Conservation (phyloP, 352 stramenopile species). For the Plasmopara muralis region DNA sequence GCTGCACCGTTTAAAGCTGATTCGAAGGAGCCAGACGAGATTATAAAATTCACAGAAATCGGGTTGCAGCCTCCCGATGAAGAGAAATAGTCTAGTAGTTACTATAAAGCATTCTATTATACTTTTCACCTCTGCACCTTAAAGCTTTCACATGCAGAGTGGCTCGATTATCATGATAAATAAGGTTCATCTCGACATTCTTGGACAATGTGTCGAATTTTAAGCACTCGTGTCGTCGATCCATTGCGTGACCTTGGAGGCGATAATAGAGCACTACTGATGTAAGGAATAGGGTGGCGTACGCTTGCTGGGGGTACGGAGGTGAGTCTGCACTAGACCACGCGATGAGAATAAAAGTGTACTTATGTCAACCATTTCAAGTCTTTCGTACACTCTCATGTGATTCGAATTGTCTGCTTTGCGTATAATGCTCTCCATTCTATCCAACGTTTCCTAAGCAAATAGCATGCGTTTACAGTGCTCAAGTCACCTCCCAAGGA, state of each 20-base stretch:
- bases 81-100: conserved; percentile 5
- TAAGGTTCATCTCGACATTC: conserved; percentile 65
- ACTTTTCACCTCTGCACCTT: background rate
- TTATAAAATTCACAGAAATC: conserved; percentile 62
- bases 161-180: conserved; percentile 33
- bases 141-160: background rate
- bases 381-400: conserved; percentile 20
- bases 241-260: conserved; percentile 11
- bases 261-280: conserved; percentile 5
- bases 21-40: conserved; percentile 19
- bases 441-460: conserved; percentile 26
- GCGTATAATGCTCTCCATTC: conserved; percentile 36
- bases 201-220: conserved; percentile 67
- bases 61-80: conserved; percentile 44
- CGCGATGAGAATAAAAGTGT: background rate
- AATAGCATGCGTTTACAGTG: conserved; percentile 1
- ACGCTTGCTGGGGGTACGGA: conserved; percentile 10
- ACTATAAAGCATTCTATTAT: background rate
- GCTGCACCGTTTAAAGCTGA: conserved; percentile 8
- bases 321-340: conserved; percentile 8
- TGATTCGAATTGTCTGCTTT: conserved; percentile 19
- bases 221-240: conserved; percentile 42
- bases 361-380: background rate
- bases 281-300: conserved; percentile 1
- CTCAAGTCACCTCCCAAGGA: background rate